These are phyloP conservation scores for Xylariaceae sp. DNA, from an alignment of 2,329 filamentous ascomycete genomes.

Conservation along the genomic window DNA sequence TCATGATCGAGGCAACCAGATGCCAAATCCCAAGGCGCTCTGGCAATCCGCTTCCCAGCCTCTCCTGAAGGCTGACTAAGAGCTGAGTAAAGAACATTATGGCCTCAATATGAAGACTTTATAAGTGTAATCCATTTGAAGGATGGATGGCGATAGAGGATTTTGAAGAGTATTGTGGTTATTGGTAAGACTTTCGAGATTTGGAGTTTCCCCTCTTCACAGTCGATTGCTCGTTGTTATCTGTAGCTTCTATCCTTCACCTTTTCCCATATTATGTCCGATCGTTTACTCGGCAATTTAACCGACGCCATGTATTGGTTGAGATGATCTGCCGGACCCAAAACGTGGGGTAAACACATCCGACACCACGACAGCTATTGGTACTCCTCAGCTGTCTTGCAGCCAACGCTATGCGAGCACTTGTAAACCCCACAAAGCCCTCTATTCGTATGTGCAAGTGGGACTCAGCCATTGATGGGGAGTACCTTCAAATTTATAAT, in stretches of 20 bases:
- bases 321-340: conserved; percentile 27
- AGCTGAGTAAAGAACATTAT: conserved; percentile 35
- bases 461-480: too few relatives aligned
- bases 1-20: conserved; percentile 26
- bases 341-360: conserved; percentile 30
- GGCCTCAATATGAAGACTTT: neutral
- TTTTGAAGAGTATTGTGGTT: neutral
- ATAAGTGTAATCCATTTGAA: neutral
- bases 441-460: too few relatives aligned
- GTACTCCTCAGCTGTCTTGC: conserved; percentile 4
- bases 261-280: neutral
- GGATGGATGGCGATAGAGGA: neutral
- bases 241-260: neutral
- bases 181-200: neutral
- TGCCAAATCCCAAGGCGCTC: conserved; percentile 28
- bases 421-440: too few relatives aligned
- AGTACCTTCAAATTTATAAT: too few relatives aligned
- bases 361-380: neutral
- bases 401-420: too few relatives aligned
- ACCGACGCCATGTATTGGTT: conserved; percentile 24
- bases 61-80: conserved; percentile 16
- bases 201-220: neutral
- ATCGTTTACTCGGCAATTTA: conserved; percentile 21
- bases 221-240: neutral
- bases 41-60: conserved; percentile 3